Base-by-base conservation (phyloP, 345 rosid species). In the Hirschfeldia incana region DNA sequence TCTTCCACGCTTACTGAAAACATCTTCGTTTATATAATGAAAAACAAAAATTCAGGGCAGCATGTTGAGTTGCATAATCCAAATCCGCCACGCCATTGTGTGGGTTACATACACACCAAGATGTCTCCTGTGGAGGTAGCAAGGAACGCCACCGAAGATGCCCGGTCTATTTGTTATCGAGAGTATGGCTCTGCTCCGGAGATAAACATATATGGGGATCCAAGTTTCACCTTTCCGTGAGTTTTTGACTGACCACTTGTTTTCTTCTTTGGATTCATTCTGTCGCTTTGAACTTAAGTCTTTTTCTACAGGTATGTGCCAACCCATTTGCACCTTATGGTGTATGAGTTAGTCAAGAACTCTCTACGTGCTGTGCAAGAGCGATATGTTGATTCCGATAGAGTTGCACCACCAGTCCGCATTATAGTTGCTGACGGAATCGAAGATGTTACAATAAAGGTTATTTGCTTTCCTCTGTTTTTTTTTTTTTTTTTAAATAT, bases 21-120 rank as follows among this genome's bases (percentile, higher is more conserved):
- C 0, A 15, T 66, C 61, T 74, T 66, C 5, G 5, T 36, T 65
- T 34, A 70, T 65, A 0, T 33, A 6, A 27, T 76, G 74, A 77
- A 67, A 81, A 69, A 81, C 82, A 21, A 21, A 21, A 21, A 69
- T 63, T 73, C 94, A 93, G 99, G 97, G 87, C 98, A 96, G 89
- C 99, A 96, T 63, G 99, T 96, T 77, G 97, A 96, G 85, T 82
- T 96, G 87, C 99, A 96, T 84, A 93, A 93, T 83, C 94, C 94
- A 46, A 88, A 90, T 27, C 97, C 99, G 3, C 90, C 89, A 73
- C 97, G 89, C 65, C 87, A 90, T 76, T 83, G 85, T 10, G 87
- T 96, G 57, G 99, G 99, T 42, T 93, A 85, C 82, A 96, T 96
- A 82, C 86, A 96, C 81, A 91, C 98, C 33, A 91, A 89, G 84